Conservation (phyloP, 192 early-diverging fungal genomes). For the Entophlyctis helioformis region DNA sequence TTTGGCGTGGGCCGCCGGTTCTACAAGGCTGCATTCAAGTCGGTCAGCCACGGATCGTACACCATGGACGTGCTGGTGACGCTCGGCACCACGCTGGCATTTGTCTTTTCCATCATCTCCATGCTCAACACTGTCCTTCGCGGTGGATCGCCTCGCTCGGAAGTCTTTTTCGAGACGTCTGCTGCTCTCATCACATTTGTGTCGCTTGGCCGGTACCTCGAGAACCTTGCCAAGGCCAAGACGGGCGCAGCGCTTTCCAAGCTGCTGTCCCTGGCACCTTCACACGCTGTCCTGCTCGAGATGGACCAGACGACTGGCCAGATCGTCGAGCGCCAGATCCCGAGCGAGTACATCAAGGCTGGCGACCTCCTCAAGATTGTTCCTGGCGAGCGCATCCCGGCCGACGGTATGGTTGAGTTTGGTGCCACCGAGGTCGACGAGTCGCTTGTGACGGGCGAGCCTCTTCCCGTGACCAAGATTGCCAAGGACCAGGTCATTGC, state of each 20-base stretch:
- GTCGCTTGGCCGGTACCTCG: slow-evolving; percentile 80
- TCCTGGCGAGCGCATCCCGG: slow-evolving; percentile 87
- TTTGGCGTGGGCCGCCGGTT: slow-evolving; percentile 78
- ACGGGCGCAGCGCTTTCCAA: slow-evolving; percentile 81
- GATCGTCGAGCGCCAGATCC: slow-evolving; percentile 54
- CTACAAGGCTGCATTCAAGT: slow-evolving; percentile 64
- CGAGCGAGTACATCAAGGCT: slow-evolving; percentile 72
- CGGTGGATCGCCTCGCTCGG: slow-evolving; percentile 29
- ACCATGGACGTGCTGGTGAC: slow-evolving; percentile 95
- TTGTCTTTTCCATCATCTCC: slow-evolving; percentile 67
- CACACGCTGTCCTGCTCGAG: slow-evolving; percentile 40
- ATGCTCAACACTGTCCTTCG: slow-evolving; percentile 36
- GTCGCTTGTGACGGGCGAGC: slow-evolving; percentile 94
- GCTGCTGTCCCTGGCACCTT: slow-evolving; percentile 76
- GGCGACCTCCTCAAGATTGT: slow-evolving; percentile 80
- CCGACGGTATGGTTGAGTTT: slow-evolving; percentile 67
- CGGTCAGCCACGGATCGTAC: slow-evolving; percentile 66
- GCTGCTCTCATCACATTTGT: slow-evolving; percentile 90
- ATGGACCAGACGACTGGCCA: slow-evolving; percentile 15
- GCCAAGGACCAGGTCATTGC: slow-evolving; percentile 62
- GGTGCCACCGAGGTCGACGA: slow-evolving; percentile 75
- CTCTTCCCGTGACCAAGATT: slow-evolving; percentile 61
- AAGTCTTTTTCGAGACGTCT: slow-evolving; percentile 91
- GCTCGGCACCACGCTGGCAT: slow-evolving; percentile 77
- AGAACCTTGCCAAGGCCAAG: slow-evolving; percentile 90